Conservation (phyloP, 2,329 filamentous ascomycete genomes). For the Hirsutella minnesotensis region DNA sequence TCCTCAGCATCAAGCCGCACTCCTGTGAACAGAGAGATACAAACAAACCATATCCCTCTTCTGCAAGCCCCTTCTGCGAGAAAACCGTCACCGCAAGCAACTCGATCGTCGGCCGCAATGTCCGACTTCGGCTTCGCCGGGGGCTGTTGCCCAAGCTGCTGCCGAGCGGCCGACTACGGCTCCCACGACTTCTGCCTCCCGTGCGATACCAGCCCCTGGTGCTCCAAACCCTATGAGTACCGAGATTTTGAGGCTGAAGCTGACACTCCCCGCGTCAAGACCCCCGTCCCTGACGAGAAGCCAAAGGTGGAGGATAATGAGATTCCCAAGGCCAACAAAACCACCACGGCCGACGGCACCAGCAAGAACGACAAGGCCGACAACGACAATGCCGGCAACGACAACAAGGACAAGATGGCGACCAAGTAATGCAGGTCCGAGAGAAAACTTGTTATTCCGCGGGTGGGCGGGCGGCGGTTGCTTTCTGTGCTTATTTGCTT, state of each 20-base stretch:
- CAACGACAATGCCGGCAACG: background rate
- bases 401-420: background rate
- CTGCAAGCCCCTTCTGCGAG: background rate
- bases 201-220: slow-evolving; percentile 13
- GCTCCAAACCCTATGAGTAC: slow-evolving; percentile 6
- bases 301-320: background rate
- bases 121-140: slow-evolving; percentile 1
- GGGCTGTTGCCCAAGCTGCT: slow-evolving; percentile 19
- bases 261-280: background rate
- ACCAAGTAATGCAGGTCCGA: background rate
- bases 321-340: background rate
- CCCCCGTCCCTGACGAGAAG: background rate
- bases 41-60: background rate
- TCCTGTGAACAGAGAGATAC: too few species aligned
- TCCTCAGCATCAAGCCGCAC: too few species aligned
- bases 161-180: slow-evolving; percentile 17
- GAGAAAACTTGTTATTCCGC: background rate
- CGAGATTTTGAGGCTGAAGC: background rate
- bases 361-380: background rate
- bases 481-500: background rate
- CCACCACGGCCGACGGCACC: background rate
- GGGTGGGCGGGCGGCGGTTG: background rate
- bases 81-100: background rate
- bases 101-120: background rate
- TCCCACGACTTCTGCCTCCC: slow-evolving; percentile 19